Percentiles rank a stretch among this genome's conserved stretches.
These are phyloP conservation scores for Acacia pycnantha DNA, from an alignment of 331 rosid species.

Conservation along the genomic window DNA sequence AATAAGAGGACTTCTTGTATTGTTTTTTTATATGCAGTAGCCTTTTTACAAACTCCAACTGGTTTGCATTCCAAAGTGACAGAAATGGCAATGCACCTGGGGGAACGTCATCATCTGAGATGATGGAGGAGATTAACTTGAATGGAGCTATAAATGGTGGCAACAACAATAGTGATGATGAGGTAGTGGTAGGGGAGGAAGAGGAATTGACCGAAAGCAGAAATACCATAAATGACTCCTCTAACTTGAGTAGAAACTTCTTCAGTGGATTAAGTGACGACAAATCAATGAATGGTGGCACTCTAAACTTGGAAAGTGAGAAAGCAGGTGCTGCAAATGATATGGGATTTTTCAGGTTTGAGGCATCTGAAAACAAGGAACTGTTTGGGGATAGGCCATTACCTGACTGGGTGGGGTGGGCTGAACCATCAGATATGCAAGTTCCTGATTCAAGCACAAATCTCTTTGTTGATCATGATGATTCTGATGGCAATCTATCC, in stretches of 20 bases:
- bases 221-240: conserved; percentile 50
- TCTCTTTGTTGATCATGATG: conserved; percentile 75
- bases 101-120: conserved; percentile 67
- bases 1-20: background rate
- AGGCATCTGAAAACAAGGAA: conserved; percentile 63
- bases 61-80: conserved; percentile 99
- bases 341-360: conserved; percentile 83
- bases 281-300: conserved; percentile 47
- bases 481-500: conserved; percentile 37
- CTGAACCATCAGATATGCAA: conserved; percentile 72
- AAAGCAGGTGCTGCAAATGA: conserved; percentile 55
- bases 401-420: conserved; percentile 96
- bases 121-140: conserved; percentile 88
- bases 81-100: conserved; percentile 59
- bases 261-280: conserved; percentile 50
- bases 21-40: conserved; percentile 50
- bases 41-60: conserved; percentile 95
- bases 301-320: conserved; percentile 46
- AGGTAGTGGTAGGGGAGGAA: conserved; percentile 93
- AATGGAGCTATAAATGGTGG: conserved; percentile 73
- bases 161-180: conserved; percentile 83
- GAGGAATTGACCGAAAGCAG: conserved; percentile 71
- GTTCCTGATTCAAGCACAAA: conserved; percentile 67
- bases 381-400: conserved; percentile 71
- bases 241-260: conserved; percentile 54